Evolutionary conservation across 2,329 filamentous ascomycete species (phyloP), one percentile per base, ranked within the genome.

Genomic region (Fusarium sacchari): DNA sequence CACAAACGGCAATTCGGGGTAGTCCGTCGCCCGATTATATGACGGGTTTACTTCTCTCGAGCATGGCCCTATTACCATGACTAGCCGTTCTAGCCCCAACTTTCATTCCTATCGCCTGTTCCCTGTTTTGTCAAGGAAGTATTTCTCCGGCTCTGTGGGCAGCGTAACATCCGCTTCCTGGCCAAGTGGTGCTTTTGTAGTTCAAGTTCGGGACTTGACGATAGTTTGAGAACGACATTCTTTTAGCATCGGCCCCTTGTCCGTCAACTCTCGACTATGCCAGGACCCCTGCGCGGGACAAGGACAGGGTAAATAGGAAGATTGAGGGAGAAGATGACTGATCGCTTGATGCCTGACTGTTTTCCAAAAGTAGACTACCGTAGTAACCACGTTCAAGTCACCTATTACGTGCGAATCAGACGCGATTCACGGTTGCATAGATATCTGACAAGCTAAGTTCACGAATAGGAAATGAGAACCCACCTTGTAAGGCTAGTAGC

Each of bases 331-430:
- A 43, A 28, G 36, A 40, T 56, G 50, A 55, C 17, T 36, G 39
- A 63, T 72, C 64, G 47, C 70, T 69, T 60, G 69, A 69, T 72
- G 47, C 37, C 37, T 49, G 20, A 34, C 20, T 32, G 37, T 22
- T 22, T 42, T 52, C 59, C 46, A 39, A 64, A 52, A 71, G 34
- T 15, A 57, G 56, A 64, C 59, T 49, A 68, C 47, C 39, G 50
- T 72, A 46, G 32, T 28, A 30, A 14, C 43, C 26, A 37, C 50
- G 26, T 71, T 43, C 36, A 55, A 60, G 26, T 64, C 34, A 44
- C 39, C 22, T 15, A 44, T 71, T 69, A 47, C 63, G 47, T 64
- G 34, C 71, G 52, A 74, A 72, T 72, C 71, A 69, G 49, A 59
- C n/a, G 36, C 42, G 49, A 57, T 24, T 32, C n/a, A 46, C 36